A percentile compares a stretch with the other conserved stretches of the same genome.
Evolutionary conservation across 345 rosid genomes (phyloP).

Genomic region (Bruguiera sexangula): DNA sequence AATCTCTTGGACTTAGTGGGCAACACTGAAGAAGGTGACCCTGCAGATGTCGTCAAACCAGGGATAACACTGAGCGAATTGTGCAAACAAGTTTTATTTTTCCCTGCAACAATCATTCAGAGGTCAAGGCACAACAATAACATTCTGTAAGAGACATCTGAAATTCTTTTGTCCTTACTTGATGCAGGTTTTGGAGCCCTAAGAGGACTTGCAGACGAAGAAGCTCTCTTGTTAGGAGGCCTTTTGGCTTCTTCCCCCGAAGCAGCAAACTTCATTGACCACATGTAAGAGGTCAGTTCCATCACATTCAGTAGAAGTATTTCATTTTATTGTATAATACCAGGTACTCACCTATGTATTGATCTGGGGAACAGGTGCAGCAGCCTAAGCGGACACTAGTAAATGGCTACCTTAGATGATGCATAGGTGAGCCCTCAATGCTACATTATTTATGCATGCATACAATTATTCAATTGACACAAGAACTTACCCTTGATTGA

Average conservation of each 20-base stretch:
- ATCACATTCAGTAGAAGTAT: background rate
- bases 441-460: background rate
- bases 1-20: conserved; percentile 7
- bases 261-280: conserved; percentile 21
- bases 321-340: too few relatives aligned
- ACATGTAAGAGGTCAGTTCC: conserved; percentile 15
- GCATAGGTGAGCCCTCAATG: background rate
- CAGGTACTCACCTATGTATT: background rate
- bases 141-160: background rate
- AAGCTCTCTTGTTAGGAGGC: conserved; percentile 23
- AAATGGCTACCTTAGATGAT: conserved; percentile 3
- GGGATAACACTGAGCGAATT: conserved; percentile 12
- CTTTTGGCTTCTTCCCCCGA: conserved; percentile 17
- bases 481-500: conserved; percentile 22
- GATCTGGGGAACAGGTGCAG: background rate
- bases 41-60: conserved; percentile 12
- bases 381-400: background rate
- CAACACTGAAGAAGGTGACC: conserved; percentile 25
- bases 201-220: conserved; percentile 22
- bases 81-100: conserved; percentile 21
- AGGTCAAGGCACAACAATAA: background rate
- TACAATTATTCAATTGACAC: background rate
- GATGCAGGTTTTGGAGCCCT: conserved; percentile 23
- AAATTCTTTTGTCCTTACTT: conserved; percentile 16
- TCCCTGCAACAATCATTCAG: conserved; percentile 23